Base-by-base conservation (phyloP, 148 eudicot genomes). In the Amaranthus cruentus region DNA sequence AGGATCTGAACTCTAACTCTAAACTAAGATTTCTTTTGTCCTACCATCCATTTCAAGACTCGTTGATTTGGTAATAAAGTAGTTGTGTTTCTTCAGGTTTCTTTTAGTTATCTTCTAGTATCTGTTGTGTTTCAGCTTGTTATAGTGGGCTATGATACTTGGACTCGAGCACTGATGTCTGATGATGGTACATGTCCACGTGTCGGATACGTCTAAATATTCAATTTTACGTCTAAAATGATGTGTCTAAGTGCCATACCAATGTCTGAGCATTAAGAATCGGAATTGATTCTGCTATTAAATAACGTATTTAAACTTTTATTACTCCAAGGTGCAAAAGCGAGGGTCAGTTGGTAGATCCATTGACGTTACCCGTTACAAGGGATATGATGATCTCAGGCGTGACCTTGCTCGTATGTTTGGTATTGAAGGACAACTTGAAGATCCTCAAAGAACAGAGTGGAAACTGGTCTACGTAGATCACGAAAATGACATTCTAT, bases 341-440 rank as follows among this genome's bases (percentile, higher is more conserved):
- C 98, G 97, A 71, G 98, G 98, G 59, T 95, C 97, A 7, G 98
- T 95, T 49, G 98, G 98, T 51, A 91, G 98, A 87, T 88, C 93
- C 62, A 95, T 95, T 56, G 98, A 95, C 50, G 97, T 95, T 44
- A 88, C 93, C 21, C 98, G 93, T 77, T 95, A 95, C 84, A 91
- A 78, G 79, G 93, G 89, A 56, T 95, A 95, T 51, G 98, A 91
- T 15, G 98, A 95, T 77, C 93, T 95, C 38, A 82, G 88, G 77
- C 83, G 75, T 80, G 97, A 95, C 82, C 85, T 95, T 69, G 98
- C 98, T 47, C 88, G 96, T 11, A 91, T 95, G 97, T 95, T 95
- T 82, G 97, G 96, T 15, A 95, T 95, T 47, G 97, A 95, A 81
- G 97, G 97, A 64, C 96, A 87, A 72, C 83, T 95, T 15, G 96